Evolutionary conservation across 2,329 filamentous ascomycete genomes (phyloP), one percentile per base, ranked within the genome.

Genomic region (Beauveria bassiana): DNA sequence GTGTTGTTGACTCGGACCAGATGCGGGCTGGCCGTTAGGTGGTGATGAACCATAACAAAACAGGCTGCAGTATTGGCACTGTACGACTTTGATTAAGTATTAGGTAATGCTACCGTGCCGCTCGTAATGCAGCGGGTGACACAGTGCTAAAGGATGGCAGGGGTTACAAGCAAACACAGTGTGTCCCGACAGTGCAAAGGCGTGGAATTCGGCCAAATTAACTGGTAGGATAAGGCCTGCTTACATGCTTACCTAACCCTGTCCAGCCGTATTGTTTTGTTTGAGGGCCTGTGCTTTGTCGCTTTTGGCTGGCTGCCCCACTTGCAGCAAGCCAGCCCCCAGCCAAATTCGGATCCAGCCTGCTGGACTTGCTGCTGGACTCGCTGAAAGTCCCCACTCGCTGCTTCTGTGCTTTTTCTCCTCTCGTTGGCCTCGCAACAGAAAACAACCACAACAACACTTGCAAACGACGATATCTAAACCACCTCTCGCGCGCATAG

Each of bases 391-490:
- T 52, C n/a, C 34, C 59, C 57, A 47, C 55, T 59, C 52, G 47
- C 61, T 62, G 63, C 61, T 65, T 65, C 62, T 60, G 65, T 65
- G 66, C 65, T 71, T 69, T 67, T 66, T 70, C 70, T 70, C 69
- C 68, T 67, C 69, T 70, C 72, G 74, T 76, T 76, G 74, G 73
- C 74, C 74, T 75, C 74, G 74, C 74, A 77, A 76, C 73, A 74
- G 69, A 73, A 74, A 72, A 73, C 70, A 75, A 75, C 68, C 68
- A 75, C 72, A 75, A 75, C 72, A 75, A 75, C 69, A 66, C 62
- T 64, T 65, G 63, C 66, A 61, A 66, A 63, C 62, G 64, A 70
- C 67, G 65, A 66, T 69, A 66, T 65, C 66, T 65, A 65, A 38
- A 68, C 66, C 64, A 66, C 66, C 66, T 70, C 65, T 68, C 67